These are phyloP conservation scores for Leptomonas pyrrhocoris DNA, from an alignment of 208 protist genomes.

Conservation along the genomic window DNA sequence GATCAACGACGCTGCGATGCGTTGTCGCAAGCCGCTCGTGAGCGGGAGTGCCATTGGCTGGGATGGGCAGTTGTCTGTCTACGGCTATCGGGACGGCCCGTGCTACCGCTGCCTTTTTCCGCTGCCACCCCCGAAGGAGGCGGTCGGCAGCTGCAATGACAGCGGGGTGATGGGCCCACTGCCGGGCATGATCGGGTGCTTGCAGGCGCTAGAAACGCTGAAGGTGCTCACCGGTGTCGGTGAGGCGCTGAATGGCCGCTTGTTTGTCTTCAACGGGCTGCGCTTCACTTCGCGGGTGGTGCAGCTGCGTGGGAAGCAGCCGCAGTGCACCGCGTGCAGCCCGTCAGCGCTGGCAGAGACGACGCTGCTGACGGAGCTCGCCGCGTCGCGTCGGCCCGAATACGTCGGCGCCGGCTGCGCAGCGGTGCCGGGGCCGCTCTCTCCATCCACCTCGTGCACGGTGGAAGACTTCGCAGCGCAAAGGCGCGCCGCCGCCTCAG, in stretches of 20 bases:
- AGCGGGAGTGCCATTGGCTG: constrained; percentile 94
- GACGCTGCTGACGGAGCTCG: constrained; percentile 24
- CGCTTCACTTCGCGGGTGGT: constrained; percentile 71
- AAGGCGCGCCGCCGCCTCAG: not conserved
- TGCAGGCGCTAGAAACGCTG: constrained; percentile 93
- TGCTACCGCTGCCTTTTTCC: constrained; percentile 96
- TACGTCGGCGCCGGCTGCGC: constrained; percentile 40
- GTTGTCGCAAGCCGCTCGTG: constrained; percentile 84
- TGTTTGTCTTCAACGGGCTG: constrained; percentile 91
- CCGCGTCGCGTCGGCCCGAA: constrained; percentile 43
- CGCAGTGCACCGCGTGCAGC: constrained; percentile 75
- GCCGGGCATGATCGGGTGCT: constrained; percentile 93
- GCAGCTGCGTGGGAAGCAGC: constrained; percentile 54
- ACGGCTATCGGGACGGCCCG: constrained; percentile 73
- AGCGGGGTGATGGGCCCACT: constrained; percentile 92
- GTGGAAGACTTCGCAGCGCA: constrained; percentile 8
- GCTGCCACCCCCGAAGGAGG: constrained; percentile 70
- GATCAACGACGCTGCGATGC: constrained; percentile 94
- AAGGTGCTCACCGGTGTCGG: constrained; percentile 86
- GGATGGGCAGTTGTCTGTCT: constrained; percentile 95
- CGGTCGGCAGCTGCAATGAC: constrained; percentile 92
- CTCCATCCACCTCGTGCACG: constrained; percentile 5
- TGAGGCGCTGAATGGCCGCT: constrained; percentile 62
- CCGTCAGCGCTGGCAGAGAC: constrained; percentile 3
- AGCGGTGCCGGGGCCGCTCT: not conserved